Percentiles rank a stretch among this genome's conserved stretches.
These are phyloP conservation scores for Coniochaeta ligniaria DNA, from an alignment of 2,329 filamentous ascomycete species.

Conservation along the genomic window DNA sequence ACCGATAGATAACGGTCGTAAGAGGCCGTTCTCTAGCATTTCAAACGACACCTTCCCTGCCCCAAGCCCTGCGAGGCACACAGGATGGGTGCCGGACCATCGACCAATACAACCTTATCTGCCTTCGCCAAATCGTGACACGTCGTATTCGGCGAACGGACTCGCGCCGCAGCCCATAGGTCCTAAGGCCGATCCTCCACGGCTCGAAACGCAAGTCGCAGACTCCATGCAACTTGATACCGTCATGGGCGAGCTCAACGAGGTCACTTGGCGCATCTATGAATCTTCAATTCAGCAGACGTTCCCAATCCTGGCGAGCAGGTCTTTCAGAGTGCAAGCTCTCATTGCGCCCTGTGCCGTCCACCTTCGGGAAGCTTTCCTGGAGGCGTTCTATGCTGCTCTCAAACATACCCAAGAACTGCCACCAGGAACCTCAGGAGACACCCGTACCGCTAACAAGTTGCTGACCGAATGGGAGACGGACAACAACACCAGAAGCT, in stretches of 20 bases:
- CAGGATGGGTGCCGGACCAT: slow-evolving; percentile 40
- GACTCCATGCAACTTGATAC: slow-evolving; percentile 18
- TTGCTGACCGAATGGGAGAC: slow-evolving; percentile 47
- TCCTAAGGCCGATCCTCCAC: slow-evolving; percentile 22
- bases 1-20: slow-evolving; percentile 29
- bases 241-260: slow-evolving; percentile 3
- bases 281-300: slow-evolving; percentile 57
- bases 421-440: slow-evolving; percentile 27
- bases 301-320: slow-evolving; percentile 58
- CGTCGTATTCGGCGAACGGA: slow-evolving; percentile 28
- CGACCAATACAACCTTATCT: slow-evolving; percentile 35
- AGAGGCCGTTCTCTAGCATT: slow-evolving; percentile 42
- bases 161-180: slow-evolving; percentile 38
- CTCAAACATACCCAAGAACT: slow-evolving; percentile 42
- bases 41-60: slow-evolving; percentile 32
- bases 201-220: slow-evolving; percentile 14
- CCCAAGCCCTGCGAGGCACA: slow-evolving; percentile 32
- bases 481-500: slow-evolving; percentile 26
- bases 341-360: slow-evolving; percentile 49
- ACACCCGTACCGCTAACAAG: slow-evolving; percentile 36
- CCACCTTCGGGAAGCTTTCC: slow-evolving; percentile 55
- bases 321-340: slow-evolving; percentile 45
- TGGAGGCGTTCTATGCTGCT: slow-evolving; percentile 53
- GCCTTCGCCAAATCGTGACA: not conserved
- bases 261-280: slow-evolving; percentile 29